These are phyloP conservation scores for Pseudotulostoma volvatum DNA, from an alignment of 495 filamentous ascomycete genomes.

Conservation along the genomic window DNA sequence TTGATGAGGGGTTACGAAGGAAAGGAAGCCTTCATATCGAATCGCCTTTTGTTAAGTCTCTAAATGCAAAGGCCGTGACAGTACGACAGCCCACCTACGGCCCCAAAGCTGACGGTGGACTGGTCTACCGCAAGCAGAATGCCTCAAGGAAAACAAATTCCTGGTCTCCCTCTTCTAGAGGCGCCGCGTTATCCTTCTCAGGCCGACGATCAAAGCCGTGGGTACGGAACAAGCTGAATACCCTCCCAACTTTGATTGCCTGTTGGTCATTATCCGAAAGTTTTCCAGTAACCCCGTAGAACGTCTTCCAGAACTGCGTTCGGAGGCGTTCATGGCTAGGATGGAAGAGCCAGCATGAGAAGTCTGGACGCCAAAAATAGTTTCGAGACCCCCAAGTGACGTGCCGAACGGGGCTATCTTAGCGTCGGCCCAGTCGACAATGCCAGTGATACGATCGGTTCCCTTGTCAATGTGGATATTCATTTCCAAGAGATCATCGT, in stretches of 20 bases:
- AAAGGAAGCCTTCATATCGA: no score
- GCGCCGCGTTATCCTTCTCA: slow-evolving; percentile 1
- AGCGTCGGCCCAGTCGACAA: slow-evolving; percentile 32
- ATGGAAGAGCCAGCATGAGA: slow-evolving; percentile 23
- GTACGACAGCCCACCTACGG: no score
- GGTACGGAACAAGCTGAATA: slow-evolving; percentile 1
- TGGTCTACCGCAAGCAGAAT: slow-evolving; percentile 2
- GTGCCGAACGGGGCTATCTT: slow-evolving; percentile 29
- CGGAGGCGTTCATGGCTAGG: slow-evolving; percentile 8
- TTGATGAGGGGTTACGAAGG: no score
- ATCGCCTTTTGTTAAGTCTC: no score
- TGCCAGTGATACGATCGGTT: slow-evolving; percentile 25
- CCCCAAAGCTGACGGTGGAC: no score
- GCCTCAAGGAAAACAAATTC: slow-evolving; percentile 1
- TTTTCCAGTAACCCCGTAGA: slow-evolving; percentile 6
- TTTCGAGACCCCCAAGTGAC: slow-evolving; percentile 25
- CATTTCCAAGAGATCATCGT: slow-evolving; percentile 29
- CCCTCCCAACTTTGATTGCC: slow-evolving; percentile 4
- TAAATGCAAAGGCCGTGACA: no score
- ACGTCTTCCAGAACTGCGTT: slow-evolving; percentile 13
- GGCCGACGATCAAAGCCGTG: slow-evolving; percentile 2
- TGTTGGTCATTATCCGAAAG: slow-evolving; percentile 7
- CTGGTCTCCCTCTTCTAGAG: slow-evolving; percentile 1
- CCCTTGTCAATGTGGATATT: slow-evolving; percentile 27
- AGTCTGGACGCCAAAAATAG: slow-evolving; percentile 22